A percentile compares a stretch with the other conserved stretches of the same genome.
Conservation (phyloP, 768 basidiomycete genomes). For the Mycena venus region DNA sequence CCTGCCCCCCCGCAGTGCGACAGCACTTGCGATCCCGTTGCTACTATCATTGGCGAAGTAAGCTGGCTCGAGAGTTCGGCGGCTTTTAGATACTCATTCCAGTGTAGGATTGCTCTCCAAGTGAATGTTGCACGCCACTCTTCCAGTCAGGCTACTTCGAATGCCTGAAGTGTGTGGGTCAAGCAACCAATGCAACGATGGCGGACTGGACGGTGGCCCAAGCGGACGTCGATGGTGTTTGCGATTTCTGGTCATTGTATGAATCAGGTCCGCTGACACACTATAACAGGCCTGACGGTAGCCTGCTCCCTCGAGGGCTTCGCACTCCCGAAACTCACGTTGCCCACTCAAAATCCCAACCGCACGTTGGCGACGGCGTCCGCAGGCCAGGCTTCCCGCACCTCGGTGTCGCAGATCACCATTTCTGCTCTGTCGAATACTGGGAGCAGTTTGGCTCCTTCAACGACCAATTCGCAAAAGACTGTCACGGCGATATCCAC, state of each 20-base stretch:
- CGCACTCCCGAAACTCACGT: conserved; percentile 25
- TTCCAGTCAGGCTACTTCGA: conserved; percentile 57
- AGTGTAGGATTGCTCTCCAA: conserved; percentile 42
- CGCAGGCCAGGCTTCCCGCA: not conserved
- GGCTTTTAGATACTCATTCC: not conserved
- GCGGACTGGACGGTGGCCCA: conserved; percentile 49
- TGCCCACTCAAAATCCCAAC: conserved; percentile 30
- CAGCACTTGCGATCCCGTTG: conserved; percentile 46
- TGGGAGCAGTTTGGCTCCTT: not conserved
- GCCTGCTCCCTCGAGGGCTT: conserved; percentile 24
- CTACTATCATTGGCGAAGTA: conserved; percentile 27
- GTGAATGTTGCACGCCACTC: conserved; percentile 52
- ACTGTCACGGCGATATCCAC: conserved; percentile 12
- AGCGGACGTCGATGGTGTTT: conserved; percentile 51
- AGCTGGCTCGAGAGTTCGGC: not conserved
- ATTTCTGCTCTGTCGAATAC: conserved; percentile 1
- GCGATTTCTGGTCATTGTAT: not conserved
- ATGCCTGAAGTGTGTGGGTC: conserved; percentile 57
- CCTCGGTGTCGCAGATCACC: conserved; percentile 21
- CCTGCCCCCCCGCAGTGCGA: conserved; percentile 45
- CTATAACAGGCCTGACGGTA: conserved; percentile 14
- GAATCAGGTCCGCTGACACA: not conserved
- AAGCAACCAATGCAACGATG: conserved; percentile 37
- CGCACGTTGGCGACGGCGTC: conserved; percentile 27
- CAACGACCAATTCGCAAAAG: conserved; percentile 5